Base-by-base conservation (phyloP, 176 grass and related monocot species). In the Zoysia japonica region DNA sequence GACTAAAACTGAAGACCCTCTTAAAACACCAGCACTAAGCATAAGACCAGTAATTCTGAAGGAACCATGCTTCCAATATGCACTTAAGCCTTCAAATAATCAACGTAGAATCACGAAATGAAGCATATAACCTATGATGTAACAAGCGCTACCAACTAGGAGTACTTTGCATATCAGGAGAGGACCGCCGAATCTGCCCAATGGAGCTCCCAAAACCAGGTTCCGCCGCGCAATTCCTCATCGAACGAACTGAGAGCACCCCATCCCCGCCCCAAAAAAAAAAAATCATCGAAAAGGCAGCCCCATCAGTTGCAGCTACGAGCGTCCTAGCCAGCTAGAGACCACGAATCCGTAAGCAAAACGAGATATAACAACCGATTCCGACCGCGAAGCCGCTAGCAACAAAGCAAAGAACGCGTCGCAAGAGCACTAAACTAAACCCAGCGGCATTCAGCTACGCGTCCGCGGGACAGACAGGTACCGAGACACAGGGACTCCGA, bases 381-480 rank as follows among this genome's bases (percentile, higher is more conserved):
- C 54, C 5, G 72, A 61, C 51, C 11, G 52, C 28, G 17, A 68
- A 7, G 17, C 35, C 10, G 66, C 35, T 41, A 43, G 37, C 5
- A 48, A 70, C 65, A 47, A 67, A 67, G 19, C 75, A 20, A 66
- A 50, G 7, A 56, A 65, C n/a, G n/a, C n/a, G n/a, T n/a, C n/a
- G n/a, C n/a, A n/a, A n/a, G n/a, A 42, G 5, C 65, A 35, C 15
- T 7, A 0, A 47, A 11, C 49, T 9, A 75, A 61, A 79, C 6
- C 37, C 43, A 52, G 38, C 83, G 41, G 11, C 67, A 89, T 85
- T 85, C 48, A 37, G 5, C 67, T 5, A 9, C 15, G 35, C n/a
- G 53, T 47, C 46, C 17, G 40, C 39, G 10, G 6, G 1, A 37
- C 36, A 5, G 11, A 35, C 52, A 50, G 19, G n/a, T 2, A 51